These are phyloP conservation scores for Firmiana major DNA, from an alignment of 345 rosid genomes.

Conservation along the genomic window DNA sequence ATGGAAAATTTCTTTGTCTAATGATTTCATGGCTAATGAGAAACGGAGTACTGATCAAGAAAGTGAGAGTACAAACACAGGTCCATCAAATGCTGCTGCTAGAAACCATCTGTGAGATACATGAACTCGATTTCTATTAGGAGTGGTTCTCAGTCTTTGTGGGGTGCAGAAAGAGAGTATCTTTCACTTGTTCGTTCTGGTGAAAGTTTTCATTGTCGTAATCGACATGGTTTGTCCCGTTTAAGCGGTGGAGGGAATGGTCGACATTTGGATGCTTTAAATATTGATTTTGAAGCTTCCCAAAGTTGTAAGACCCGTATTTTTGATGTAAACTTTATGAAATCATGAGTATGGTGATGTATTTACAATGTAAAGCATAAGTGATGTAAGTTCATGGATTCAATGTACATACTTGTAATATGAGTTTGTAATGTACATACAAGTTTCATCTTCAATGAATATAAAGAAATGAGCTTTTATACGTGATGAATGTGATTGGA, in stretches of 20 bases:
- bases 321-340: too few species aligned
- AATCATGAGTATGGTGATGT: too few species aligned
- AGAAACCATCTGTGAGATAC: slow-evolving; percentile 75
- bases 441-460: too few species aligned
- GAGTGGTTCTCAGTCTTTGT: slow-evolving; percentile 67
- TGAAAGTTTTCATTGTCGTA: slow-evolving; percentile 76
- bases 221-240: slow-evolving; percentile 79
- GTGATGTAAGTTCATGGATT: too few species aligned
- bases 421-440: too few species aligned
- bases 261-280: slow-evolving; percentile 73
- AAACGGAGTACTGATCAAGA: slow-evolving; percentile 54
- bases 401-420: too few species aligned
- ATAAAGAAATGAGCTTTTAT: too few species aligned
- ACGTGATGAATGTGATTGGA: too few species aligned
- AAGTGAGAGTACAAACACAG: slow-evolving; percentile 49
- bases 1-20: slow-evolving; percentile 79
- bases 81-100: slow-evolving; percentile 49
- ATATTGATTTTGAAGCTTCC: slow-evolving; percentile 59
- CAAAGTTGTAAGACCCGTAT: too few species aligned
- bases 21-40: slow-evolving; percentile 69
- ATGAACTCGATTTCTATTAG: slow-evolving; percentile 76
- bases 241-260: slow-evolving; percentile 86
- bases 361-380: too few species aligned
- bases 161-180: slow-evolving; percentile 83
- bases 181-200: slow-evolving; percentile 75